Conservation (phyloP, 305 asterid genomes). For the Fraxinus greggii region DNA sequence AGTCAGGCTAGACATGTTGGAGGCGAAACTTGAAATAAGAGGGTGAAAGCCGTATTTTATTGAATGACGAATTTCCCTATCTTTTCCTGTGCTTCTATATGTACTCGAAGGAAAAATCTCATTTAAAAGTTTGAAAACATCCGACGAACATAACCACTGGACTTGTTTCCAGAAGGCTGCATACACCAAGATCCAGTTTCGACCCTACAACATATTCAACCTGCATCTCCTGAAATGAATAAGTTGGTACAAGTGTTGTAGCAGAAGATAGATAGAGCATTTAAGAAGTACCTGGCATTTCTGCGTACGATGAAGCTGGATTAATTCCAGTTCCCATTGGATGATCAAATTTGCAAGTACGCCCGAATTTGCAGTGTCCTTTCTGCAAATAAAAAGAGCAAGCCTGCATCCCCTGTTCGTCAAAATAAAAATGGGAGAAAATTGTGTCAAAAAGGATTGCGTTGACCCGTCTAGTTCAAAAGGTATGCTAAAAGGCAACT, state of each 20-base stretch:
- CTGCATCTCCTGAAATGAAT: slow-evolving; percentile 43
- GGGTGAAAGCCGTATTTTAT: slow-evolving; percentile 14
- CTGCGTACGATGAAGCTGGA: slow-evolving; percentile 41
- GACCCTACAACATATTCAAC: slow-evolving; percentile 39
- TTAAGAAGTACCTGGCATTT: slow-evolving; percentile 47
- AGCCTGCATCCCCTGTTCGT: slow-evolving; percentile 61
- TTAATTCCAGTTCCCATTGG: slow-evolving; percentile 46
- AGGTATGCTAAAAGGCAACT: neutral
- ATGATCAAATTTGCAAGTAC: slow-evolving; percentile 74
- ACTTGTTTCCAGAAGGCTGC: slow-evolving; percentile 23
- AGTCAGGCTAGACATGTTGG: slow-evolving; percentile 12
- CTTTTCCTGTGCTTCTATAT: slow-evolving; percentile 28
- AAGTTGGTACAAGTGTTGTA: slow-evolving; percentile 13
- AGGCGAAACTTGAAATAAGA: slow-evolving; percentile 14
- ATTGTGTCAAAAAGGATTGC: neutral
- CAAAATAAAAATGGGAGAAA: neutral
- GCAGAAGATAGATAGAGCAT: slow-evolving; percentile 1
- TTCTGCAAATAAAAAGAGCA: slow-evolving; percentile 69
- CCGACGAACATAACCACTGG: slow-evolving; percentile 18
- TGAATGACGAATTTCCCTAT: slow-evolving; percentile 23
- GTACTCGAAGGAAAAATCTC: slow-evolving; percentile 20
- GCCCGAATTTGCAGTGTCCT: slow-evolving; percentile 74
- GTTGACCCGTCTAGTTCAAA: neutral
- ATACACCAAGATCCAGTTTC: slow-evolving; percentile 14
- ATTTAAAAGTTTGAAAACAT: slow-evolving; percentile 20